Evolutionary conservation across 768 basidiomycete genomes (phyloP).

Genomic region (Tricholomella constricta): DNA sequence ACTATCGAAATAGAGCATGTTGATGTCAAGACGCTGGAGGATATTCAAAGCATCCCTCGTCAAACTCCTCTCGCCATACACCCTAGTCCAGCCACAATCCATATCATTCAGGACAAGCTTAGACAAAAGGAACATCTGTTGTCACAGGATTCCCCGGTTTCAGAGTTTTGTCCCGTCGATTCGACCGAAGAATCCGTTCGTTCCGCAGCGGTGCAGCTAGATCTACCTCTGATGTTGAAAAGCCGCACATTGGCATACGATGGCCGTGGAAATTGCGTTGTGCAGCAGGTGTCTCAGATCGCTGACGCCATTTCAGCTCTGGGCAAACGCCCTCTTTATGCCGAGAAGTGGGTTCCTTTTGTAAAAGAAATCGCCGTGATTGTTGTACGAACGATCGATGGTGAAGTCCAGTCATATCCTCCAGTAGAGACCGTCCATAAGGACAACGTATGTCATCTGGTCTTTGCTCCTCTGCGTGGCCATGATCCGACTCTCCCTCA

Average conservation of each 20-base stretch:
- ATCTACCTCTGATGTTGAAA: conserved; percentile 94
- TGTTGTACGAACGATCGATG: conserved; percentile 82
- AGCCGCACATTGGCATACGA: conserved; percentile 95
- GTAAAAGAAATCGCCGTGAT: conserved; percentile 92
- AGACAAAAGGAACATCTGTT: conserved; percentile 75
- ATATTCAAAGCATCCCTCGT: conserved; percentile 43
- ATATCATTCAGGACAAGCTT: conserved; percentile 87
- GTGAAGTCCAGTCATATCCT: conserved; percentile 82
- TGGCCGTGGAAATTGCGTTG: conserved; percentile 87
- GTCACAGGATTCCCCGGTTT: conserved; percentile 60
- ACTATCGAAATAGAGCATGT: conserved; percentile 99
- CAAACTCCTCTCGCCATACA: conserved; percentile 50
- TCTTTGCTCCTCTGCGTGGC: conserved; percentile 82
- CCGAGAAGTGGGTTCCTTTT: conserved; percentile 93
- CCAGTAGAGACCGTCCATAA: conserved; percentile 95
- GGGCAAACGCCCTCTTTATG: conserved; percentile 77
- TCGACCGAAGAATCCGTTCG: conserved; percentile 51
- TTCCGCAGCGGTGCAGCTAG: conserved; percentile 57
- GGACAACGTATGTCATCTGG: conserved; percentile 90
- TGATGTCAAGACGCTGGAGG: conserved; percentile 70
- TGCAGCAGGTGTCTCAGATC: conserved; percentile 56
- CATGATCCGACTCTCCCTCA: conserved; percentile 52
- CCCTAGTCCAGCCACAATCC: conserved; percentile 81
- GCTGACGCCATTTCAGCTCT: conserved; percentile 55
- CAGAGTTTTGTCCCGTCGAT: conserved; percentile 60